Percentiles rank a stretch among this genome's conserved stretches.
Conservation (phyloP, 805 yeast species). For the Schizosaccharomyces osmophilus region DNA sequence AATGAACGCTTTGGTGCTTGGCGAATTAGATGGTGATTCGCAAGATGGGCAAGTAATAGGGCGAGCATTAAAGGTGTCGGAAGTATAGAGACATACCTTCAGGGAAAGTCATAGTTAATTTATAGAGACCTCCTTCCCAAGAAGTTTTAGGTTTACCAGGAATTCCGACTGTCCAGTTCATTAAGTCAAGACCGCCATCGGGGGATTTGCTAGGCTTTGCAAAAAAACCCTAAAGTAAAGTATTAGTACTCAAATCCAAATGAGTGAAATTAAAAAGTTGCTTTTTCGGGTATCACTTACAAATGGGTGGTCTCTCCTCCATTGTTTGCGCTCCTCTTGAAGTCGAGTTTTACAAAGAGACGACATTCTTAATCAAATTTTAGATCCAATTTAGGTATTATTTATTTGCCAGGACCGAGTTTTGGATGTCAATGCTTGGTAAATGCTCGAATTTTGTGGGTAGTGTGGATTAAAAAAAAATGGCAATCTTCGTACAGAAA, state of each 20-base stretch:
- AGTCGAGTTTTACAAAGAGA: slow-evolving; percentile 56
- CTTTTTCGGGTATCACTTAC: neutral
- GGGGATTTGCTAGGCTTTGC: slow-evolving; percentile 67
- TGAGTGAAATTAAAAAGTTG: neutral
- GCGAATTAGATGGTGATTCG: neutral
- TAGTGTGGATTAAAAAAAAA: no score
- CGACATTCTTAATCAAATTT: slow-evolving; percentile 13
- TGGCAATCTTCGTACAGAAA: no score
- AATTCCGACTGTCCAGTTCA: slow-evolving; percentile 80
- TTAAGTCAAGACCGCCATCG: slow-evolving; percentile 68
- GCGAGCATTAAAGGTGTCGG: neutral
- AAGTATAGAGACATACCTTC: slow-evolving; percentile 10
- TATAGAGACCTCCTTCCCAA: slow-evolving; percentile 82
- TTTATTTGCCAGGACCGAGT: no score
- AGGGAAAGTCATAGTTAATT: slow-evolving; percentile 59
- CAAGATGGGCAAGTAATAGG: neutral
- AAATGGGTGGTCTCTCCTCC: slow-evolving; percentile 97
- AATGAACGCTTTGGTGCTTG: neutral
- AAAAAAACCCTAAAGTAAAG: slow-evolving; percentile 35
- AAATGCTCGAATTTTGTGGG: no score
- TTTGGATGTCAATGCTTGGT: no score
- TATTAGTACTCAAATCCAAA: neutral
- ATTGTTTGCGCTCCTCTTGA: slow-evolving; percentile 84
- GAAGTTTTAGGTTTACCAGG: slow-evolving; percentile 75
- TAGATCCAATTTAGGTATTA: no score